Evolutionary conservation across 208 protist species (phyloP).

Genomic region (Trypanosoma brucei): DNA sequence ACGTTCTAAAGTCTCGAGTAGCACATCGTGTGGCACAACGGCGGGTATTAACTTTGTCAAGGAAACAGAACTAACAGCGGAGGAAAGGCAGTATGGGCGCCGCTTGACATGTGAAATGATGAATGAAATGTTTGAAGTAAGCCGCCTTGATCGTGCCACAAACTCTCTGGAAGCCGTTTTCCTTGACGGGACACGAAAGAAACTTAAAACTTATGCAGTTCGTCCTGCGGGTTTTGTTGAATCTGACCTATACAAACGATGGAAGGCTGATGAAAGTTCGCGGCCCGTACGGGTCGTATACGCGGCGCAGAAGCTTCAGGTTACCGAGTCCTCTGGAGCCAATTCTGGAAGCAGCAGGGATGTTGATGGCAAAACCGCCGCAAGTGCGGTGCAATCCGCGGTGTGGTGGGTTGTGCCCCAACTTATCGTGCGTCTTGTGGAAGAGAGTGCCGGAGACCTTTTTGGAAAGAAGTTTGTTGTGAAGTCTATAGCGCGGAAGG

Average conservation of each 20-base stretch:
- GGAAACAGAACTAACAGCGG: conserved; percentile 31
- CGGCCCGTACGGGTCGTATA: conserved; percentile 40
- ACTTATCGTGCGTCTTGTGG: conserved; percentile 67
- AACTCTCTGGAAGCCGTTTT: conserved; percentile 61
- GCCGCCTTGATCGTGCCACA: conserved; percentile 42
- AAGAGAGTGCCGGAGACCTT: conserved; percentile 41
- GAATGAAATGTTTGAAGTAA: conserved; percentile 53
- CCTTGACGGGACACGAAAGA: conserved; percentile 51
- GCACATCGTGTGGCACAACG: no score
- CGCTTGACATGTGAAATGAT: conserved; percentile 42
- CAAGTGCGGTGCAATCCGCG: neutral
- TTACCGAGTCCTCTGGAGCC: neutral
- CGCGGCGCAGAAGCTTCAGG: neutral
- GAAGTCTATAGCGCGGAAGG: conserved; percentile 33
- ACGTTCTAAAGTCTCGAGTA: neutral
- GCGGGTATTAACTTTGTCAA: conserved; percentile 36
- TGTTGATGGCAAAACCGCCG: no score
- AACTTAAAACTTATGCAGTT: conserved; percentile 46
- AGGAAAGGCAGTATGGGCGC: conserved; percentile 58
- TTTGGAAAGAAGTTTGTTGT: conserved; percentile 74
- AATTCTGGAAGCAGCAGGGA: no score
- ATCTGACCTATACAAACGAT: conserved; percentile 40
- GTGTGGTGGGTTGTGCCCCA: conserved; percentile 76
- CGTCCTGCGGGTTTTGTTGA: conserved; percentile 77
- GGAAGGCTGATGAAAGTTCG: conserved; percentile 65